These are phyloP conservation scores for Fusarium irregulare DNA, from an alignment of 2,329 filamentous ascomycete species.

Conservation along the genomic window DNA sequence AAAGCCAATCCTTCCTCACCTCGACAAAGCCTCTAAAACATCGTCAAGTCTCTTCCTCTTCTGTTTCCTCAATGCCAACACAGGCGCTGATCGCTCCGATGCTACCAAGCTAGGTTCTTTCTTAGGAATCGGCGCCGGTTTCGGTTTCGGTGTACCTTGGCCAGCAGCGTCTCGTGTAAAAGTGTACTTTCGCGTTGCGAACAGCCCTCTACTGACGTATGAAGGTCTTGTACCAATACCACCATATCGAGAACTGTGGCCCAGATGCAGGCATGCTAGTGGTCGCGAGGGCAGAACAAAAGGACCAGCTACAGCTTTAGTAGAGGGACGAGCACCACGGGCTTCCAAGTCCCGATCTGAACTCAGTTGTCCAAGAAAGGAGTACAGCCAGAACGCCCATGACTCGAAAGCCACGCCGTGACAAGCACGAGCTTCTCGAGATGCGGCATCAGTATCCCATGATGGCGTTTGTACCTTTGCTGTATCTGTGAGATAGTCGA, in stretches of 20 bases:
- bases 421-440: slow-evolving; percentile 47
- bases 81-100: slow-evolving; percentile 33
- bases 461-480: slow-evolving; percentile 47
- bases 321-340: slow-evolving; percentile 29
- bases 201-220: slow-evolving; percentile 52
- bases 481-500: slow-evolving; percentile 51
- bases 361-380: slow-evolving; percentile 54
- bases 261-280: slow-evolving; percentile 53
- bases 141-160: slow-evolving; percentile 1
- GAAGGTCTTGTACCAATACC: slow-evolving; percentile 51
- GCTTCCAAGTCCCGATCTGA: slow-evolving; percentile 50
- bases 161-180: slow-evolving; percentile 46
- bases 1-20: slow-evolving; percentile 4
- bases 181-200: slow-evolving; percentile 49
- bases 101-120: slow-evolving; percentile 20
- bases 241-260: slow-evolving; percentile 50
- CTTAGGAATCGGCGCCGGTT: slow-evolving; percentile 18
- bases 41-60: slow-evolving; percentile 53
- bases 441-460: slow-evolving; percentile 48
- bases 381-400: slow-evolving; percentile 57
- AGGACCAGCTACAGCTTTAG: slow-evolving; percentile 50
- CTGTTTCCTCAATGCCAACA: slow-evolving; percentile 41
- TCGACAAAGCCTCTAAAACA: slow-evolving; percentile 48
- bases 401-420: slow-evolving; percentile 53
- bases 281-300: slow-evolving; percentile 55